A percentile compares a stretch with the other conserved stretches of the same genome.
phyloP scores from a whole-genome alignment of 208 protist genomes.

The Trypanosomatidae sp. region DNA sequence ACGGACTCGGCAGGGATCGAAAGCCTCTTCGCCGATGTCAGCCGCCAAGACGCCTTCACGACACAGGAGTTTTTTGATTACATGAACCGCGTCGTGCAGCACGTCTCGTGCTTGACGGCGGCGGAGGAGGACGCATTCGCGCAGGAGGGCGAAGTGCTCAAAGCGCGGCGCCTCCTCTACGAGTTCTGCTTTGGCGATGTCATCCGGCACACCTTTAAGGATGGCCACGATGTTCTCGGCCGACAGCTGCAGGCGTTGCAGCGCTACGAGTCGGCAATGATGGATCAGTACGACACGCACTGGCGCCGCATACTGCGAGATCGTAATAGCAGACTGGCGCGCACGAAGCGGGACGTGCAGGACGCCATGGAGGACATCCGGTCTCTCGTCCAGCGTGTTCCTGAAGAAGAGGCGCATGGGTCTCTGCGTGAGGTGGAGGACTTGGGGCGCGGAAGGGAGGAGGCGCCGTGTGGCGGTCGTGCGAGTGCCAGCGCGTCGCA shows the following conservation, averaged over 20 bases:
- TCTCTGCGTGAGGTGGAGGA: neutral
- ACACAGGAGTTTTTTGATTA: conserved; percentile 67
- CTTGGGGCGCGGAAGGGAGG: conserved; percentile 3
- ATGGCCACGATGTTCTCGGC: conserved; percentile 36
- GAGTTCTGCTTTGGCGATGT: conserved; percentile 77
- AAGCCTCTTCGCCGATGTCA: conserved; percentile 42
- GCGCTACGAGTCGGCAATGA: conserved; percentile 37
- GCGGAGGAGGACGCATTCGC: conserved; percentile 43
- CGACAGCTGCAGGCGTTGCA: conserved; percentile 40
- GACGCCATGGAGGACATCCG: conserved; percentile 70
- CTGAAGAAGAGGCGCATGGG: conserved; percentile 1
- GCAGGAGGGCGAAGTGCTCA: conserved; percentile 75
- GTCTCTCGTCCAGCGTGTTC: conserved; percentile 47
- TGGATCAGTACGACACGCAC: conserved; percentile 70
- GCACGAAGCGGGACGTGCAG: conserved; percentile 69
- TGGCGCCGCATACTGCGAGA: conserved; percentile 60
- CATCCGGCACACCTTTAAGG: conserved; percentile 30
- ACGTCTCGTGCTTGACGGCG: conserved; percentile 59
- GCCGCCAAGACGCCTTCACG: conserved; percentile 18
- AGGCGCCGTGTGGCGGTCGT: neutral
- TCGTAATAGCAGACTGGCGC: conserved; percentile 38
- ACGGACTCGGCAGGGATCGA: conserved; percentile 41
- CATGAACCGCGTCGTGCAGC: conserved; percentile 59
- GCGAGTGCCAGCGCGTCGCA: conserved; percentile 1
- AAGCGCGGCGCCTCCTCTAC: conserved; percentile 65